phyloP scores from a whole-genome alignment of 768 basidiomycete genomes.

The Rhizopogon sp. region DNA sequence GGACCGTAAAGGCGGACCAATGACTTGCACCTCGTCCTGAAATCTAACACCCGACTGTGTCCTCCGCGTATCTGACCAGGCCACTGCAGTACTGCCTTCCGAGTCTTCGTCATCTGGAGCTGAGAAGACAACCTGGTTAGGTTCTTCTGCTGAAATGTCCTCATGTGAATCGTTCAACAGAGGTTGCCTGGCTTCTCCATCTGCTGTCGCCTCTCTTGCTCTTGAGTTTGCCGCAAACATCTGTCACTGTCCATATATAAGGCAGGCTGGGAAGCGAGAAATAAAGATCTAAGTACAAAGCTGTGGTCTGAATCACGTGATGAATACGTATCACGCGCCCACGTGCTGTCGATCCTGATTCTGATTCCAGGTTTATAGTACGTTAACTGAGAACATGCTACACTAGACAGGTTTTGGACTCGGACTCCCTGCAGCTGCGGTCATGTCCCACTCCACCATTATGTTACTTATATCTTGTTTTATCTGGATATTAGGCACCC shows the following conservation, averaged over 20 bases:
- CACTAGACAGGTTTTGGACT: no score
- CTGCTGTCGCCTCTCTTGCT: constrained; percentile 19
- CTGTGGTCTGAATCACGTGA: no score
- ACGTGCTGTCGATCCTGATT: no score
- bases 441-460: neutral
- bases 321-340: no score
- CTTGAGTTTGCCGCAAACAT: constrained; percentile 28
- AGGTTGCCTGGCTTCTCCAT: constrained; percentile 49
- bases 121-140: constrained; percentile 42
- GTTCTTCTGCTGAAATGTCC: constrained; percentile 28
- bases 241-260: constrained; percentile 13
- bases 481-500: neutral
- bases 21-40: constrained; percentile 63
- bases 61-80: constrained; percentile 28
- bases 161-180: constrained; percentile 47
- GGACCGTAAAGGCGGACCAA: constrained; percentile 65
- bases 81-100: constrained; percentile 30
- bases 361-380: no score
- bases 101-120: constrained; percentile 53
- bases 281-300: no score
- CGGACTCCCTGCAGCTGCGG: neutral
- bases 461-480: neutral
- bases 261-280: no score
- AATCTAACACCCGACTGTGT: constrained; percentile 54
- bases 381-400: no score